Conservation (phyloP, 179 eudicot genomes). For the Silene vulgaris region DNA sequence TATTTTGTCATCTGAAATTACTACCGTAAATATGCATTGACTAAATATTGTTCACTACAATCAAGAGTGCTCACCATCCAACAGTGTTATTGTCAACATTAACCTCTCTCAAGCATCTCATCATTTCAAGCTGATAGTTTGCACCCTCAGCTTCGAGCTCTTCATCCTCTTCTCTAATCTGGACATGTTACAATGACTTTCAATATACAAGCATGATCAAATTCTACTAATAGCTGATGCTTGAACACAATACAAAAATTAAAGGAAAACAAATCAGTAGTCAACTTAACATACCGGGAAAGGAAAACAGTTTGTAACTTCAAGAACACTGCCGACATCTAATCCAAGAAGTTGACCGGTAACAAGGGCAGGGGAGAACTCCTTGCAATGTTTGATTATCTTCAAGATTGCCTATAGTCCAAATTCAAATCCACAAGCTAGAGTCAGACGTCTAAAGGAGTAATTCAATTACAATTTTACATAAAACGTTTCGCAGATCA, state of each 20-base stretch:
- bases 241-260: not conserved
- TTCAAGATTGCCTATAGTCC: conserved; percentile 74
- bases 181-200: conserved; percentile 7
- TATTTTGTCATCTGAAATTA: not conserved
- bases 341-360: conserved; percentile 97
- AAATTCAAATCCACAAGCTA: not conserved
- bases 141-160: conserved; percentile 99
- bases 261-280: not conserved
- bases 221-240: not conserved
- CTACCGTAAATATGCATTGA: not conserved
- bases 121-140: conserved; percentile 97
- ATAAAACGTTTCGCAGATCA: not conserved
- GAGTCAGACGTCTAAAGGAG: not conserved
- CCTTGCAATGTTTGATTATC: conserved; percentile 95
- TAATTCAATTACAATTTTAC: not conserved
- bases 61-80: conserved; percentile 64
- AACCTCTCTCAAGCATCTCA: conserved; percentile 98
- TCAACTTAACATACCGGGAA: conserved; percentile 62
- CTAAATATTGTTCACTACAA: not conserved
- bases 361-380: conserved; percentile 83
- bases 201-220: not conserved
- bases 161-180: conserved; percentile 91
- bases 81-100: conserved; percentile 98
- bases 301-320: conserved; percentile 94
- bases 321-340: conserved; percentile 97